A percentile compares a stretch with the other conserved stretches of the same genome.
Conservation (phyloP, 2,329 filamentous ascomycete species). For the Graphilbum fragrans region DNA sequence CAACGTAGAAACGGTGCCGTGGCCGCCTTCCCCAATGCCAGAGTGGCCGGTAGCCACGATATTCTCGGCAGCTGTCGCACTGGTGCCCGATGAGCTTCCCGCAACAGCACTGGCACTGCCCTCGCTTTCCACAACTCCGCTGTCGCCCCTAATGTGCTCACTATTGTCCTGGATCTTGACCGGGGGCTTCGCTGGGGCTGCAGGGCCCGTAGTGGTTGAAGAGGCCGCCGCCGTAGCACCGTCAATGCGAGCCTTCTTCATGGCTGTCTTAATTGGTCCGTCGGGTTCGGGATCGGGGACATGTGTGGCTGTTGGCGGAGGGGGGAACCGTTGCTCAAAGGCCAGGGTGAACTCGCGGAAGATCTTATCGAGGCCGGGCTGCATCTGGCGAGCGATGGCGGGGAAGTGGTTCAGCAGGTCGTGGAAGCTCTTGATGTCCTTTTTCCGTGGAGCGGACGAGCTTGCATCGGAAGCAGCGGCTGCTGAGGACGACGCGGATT, state of each 20-base stretch:
- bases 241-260: slow-evolving; percentile 42
- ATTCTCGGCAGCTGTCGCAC: not conserved
- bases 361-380: slow-evolving; percentile 74
- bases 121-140: too few relatives aligned
- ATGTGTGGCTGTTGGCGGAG: slow-evolving; percentile 50
- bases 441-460: slow-evolving; percentile 53
- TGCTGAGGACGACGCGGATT: slow-evolving; percentile 12
- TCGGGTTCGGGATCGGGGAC: slow-evolving; percentile 48
- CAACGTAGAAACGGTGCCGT: not conserved
- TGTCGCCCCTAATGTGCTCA: too few relatives aligned
- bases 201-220: not conserved
- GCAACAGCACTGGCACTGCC: too few relatives aligned
- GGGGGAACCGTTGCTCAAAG: slow-evolving; percentile 73
- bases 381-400: slow-evolving; percentile 94
- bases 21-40: too few relatives aligned
- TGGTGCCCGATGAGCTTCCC: too few relatives aligned
- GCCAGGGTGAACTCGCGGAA: slow-evolving; percentile 82
- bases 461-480: slow-evolving; percentile 25
- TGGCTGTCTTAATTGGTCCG: slow-evolving; percentile 41
- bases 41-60: too few relatives aligned
- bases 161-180: not conserved
- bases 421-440: slow-evolving; percentile 81
- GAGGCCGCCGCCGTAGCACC: slow-evolving; percentile 22
- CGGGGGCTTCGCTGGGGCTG: not conserved
- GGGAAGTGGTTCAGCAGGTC: slow-evolving; percentile 87